These are phyloP conservation scores for Sphaerulina vaccinii DNA, from an alignment of 2,329 filamentous ascomycete genomes.

Conservation along the genomic window DNA sequence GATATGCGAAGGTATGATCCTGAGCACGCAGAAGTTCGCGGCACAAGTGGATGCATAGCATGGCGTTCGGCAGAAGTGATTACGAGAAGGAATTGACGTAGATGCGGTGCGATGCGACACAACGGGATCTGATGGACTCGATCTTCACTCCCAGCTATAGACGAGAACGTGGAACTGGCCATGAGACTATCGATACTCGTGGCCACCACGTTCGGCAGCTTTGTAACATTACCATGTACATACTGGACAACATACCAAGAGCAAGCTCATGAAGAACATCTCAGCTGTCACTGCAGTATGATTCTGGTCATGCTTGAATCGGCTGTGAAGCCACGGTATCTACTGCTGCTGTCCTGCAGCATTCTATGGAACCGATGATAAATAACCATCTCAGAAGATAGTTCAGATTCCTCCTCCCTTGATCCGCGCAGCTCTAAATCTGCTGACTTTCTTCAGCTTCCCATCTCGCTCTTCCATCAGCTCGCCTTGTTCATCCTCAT, in stretches of 20 bases:
- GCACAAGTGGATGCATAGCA: conserved; percentile 7
- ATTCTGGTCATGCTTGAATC: too few species aligned
- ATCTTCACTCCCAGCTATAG: conserved; percentile 16
- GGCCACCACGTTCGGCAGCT: conserved; percentile 2
- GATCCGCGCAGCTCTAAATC: conserved; percentile 40
- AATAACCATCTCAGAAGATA: too few species aligned
- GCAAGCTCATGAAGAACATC: neutral
- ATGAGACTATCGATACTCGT: neutral
- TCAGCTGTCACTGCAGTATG: neutral
- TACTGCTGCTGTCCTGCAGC: too few species aligned
- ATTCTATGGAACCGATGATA: too few species aligned
- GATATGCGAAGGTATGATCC: neutral
- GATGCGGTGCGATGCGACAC: neutral
- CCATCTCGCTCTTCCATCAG: conserved; percentile 47
- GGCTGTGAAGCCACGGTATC: too few species aligned
- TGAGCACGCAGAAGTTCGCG: conserved; percentile 4
- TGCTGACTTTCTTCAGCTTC: conserved; percentile 40
- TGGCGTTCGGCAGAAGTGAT: conserved; percentile 3
- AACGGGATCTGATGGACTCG: neutral
- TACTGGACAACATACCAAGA: neutral
- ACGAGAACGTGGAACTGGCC: conserved; percentile 4
- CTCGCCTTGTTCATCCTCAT: conserved; percentile 65
- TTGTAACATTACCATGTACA: conserved; percentile 16
- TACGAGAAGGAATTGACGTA: neutral
- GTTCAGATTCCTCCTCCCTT: conserved; percentile 19